phyloP scores from a whole-genome alignment of 768 basidiomycete genomes.

The Tricholoma furcatifolium region DNA sequence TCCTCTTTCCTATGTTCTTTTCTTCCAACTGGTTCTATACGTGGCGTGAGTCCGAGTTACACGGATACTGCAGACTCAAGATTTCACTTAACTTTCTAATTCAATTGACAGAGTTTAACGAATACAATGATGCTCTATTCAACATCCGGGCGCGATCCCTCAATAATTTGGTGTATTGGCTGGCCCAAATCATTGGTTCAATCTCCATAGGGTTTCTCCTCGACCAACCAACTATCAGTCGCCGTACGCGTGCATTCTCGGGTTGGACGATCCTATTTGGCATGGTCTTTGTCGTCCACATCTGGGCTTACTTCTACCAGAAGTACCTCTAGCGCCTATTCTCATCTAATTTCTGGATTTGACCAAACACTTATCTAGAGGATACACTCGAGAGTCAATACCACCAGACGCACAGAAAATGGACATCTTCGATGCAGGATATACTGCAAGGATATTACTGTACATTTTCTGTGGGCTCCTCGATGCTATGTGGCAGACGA shows the following conservation, averaged over 20 bases:
- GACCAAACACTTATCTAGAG: slow-evolving; percentile 24
- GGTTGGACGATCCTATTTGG: slow-evolving; percentile 63
- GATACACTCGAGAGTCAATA: slow-evolving; percentile 58
- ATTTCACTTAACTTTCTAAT: background rate
- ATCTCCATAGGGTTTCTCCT: slow-evolving; percentile 68
- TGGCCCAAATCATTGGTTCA: slow-evolving; percentile 75
- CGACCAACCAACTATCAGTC: slow-evolving; percentile 52
- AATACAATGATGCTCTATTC: slow-evolving; percentile 77
- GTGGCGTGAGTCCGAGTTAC: slow-evolving; percentile 57
- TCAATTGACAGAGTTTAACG: slow-evolving; percentile 61
- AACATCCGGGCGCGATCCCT: slow-evolving; percentile 76
- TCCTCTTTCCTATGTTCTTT: slow-evolving; percentile 86
- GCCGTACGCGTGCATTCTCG: slow-evolving; percentile 68
- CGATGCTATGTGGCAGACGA: slow-evolving; percentile 86
- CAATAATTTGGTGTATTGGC: slow-evolving; percentile 81
- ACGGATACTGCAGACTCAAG: background rate
- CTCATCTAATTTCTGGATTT: slow-evolving; percentile 12
- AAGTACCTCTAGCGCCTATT: slow-evolving; percentile 36
- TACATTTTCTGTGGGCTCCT: slow-evolving; percentile 75
- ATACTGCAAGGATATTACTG: slow-evolving; percentile 54
- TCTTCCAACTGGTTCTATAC: slow-evolving; percentile 86
- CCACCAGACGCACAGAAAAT: slow-evolving; percentile 42
- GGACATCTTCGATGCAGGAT: slow-evolving; percentile 57
- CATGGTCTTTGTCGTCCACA: slow-evolving; percentile 68
- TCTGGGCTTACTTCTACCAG: slow-evolving; percentile 79